A percentile compares a stretch with the other conserved stretches of the same genome.
phyloP scores from a whole-genome alignment of 768 basidiomycete species.

The Mycena metata region DNA sequence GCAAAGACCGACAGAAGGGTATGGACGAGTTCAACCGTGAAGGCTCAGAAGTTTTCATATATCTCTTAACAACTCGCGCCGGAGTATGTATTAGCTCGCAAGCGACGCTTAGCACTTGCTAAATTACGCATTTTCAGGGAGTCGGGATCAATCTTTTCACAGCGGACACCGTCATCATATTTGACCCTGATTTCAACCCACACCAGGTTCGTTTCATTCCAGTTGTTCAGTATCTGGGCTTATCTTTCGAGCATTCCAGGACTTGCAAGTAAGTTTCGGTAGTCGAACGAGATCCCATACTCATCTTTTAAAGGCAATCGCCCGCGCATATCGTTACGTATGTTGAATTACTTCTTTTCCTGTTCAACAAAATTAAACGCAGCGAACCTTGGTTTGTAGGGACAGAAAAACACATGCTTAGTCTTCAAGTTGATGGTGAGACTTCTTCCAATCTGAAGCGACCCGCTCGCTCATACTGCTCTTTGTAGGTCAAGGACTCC shows the following conservation, averaged over 20 bases:
- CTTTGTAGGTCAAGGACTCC: slow-evolving; percentile 75
- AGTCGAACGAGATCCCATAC: slow-evolving; percentile 11
- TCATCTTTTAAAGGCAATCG: slow-evolving; percentile 78
- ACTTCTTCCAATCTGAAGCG: too few relatives aligned
- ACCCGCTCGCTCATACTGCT: not conserved
- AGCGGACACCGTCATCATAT: slow-evolving; percentile 94
- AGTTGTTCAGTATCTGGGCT: slow-evolving; percentile 1
- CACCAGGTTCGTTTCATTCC: slow-evolving; percentile 74
- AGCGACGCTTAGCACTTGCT: slow-evolving; percentile 5
- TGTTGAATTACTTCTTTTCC: too few relatives aligned
- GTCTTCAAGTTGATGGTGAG: slow-evolving; percentile 92
- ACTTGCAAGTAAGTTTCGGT: slow-evolving; percentile 78
- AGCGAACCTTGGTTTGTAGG: slow-evolving; percentile 58
- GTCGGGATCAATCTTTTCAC: slow-evolving; percentile 91
- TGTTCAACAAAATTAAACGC: too few relatives aligned
- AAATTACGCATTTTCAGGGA: slow-evolving; percentile 57
- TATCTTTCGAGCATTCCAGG: slow-evolving; percentile 56
- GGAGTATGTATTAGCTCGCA: slow-evolving; percentile 63
- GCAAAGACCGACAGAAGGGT: slow-evolving; percentile 87
- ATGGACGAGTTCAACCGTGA: slow-evolving; percentile 96
- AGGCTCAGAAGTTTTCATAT: slow-evolving; percentile 90
- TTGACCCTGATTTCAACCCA: slow-evolving; percentile 99
- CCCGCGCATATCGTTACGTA: slow-evolving; percentile 91
- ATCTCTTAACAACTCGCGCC: slow-evolving; percentile 91
- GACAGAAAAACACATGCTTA: slow-evolving; percentile 93